Percentiles rank a stretch among this genome's conserved stretches.
Conservation (phyloP, 768 basidiomycete genomes). For the Lyophyllum shimeji region DNA sequence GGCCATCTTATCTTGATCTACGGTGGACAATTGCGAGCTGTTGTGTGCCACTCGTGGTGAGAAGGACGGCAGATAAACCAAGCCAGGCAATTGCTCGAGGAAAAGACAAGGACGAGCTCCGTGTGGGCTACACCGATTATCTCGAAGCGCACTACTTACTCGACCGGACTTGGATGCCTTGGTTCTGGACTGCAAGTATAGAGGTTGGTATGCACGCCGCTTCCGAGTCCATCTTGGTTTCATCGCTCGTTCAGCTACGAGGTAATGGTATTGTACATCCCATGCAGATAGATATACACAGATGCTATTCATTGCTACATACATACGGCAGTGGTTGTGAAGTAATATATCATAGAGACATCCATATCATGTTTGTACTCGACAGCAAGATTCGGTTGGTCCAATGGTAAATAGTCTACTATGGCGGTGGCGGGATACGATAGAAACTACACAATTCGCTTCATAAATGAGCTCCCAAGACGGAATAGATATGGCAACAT, state of each 20-base stretch:
- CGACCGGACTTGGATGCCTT: too few relatives aligned
- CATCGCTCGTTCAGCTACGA: too few relatives aligned
- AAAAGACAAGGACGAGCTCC: conserved; percentile 21
- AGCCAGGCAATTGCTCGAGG: conserved; percentile 27
- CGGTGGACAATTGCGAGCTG: too few relatives aligned
- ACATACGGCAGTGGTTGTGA: too few relatives aligned
- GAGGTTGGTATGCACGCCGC: neutral
- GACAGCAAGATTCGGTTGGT: neutral
- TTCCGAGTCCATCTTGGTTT: neutral
- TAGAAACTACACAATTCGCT: neutral
- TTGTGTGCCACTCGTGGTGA: too few relatives aligned
- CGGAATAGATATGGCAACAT: neutral
- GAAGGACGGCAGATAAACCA: too few relatives aligned
- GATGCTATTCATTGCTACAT: too few relatives aligned
- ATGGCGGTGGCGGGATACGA: neutral
- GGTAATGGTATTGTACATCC: too few relatives aligned
- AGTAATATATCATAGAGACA: too few relatives aligned
- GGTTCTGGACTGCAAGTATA: neutral
- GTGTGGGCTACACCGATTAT: conserved; percentile 38
- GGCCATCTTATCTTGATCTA: too few relatives aligned
- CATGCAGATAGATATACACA: too few relatives aligned
- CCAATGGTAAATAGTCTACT: neutral
- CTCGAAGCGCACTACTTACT: conserved; percentile 27
- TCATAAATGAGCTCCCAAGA: neutral
- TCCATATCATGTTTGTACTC: too few relatives aligned